phyloP scores from a whole-genome alignment of 768 basidiomycete genomes.

The Cyclocybe aegerita region DNA sequence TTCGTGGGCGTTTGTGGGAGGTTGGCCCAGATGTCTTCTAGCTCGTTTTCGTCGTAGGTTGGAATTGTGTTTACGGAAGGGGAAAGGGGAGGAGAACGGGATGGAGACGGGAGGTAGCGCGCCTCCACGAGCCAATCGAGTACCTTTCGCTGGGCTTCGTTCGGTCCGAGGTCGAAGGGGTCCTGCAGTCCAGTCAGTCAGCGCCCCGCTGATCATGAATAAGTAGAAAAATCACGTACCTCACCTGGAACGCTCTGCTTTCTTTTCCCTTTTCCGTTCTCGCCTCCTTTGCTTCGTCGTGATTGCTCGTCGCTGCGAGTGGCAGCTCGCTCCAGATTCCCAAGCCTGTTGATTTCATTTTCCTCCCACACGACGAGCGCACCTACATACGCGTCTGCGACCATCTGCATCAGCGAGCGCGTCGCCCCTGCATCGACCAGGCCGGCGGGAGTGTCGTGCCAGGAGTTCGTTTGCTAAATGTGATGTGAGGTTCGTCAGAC shows the following conservation, averaged over 20 bases:
- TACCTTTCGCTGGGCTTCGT: not conserved
- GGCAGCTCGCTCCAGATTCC: not conserved
- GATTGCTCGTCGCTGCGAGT: too few species aligned
- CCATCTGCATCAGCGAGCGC: slow-evolving; percentile 14
- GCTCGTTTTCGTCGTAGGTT: too few species aligned
- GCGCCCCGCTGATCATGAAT: not conserved
- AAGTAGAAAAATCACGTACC: not conserved
- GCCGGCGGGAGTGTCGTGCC: not conserved
- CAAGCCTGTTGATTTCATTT: slow-evolving; percentile 1
- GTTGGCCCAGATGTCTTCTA: too few species aligned
- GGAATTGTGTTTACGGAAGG: too few species aligned
- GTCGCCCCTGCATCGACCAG: slow-evolving; percentile 1
- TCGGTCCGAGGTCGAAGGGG: not conserved
- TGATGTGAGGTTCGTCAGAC: too few species aligned
- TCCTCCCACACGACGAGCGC: slow-evolving; percentile 5
- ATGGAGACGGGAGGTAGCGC: not conserved
- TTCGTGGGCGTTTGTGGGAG: too few species aligned
- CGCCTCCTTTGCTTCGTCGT: too few species aligned
- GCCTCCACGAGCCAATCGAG: not conserved
- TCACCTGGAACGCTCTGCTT: not conserved
- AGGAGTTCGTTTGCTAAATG: not conserved
- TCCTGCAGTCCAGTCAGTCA: not conserved
- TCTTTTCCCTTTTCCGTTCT: too few species aligned
- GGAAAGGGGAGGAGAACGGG: too few species aligned
- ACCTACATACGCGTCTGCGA: slow-evolving; percentile 10